These are phyloP conservation scores for Hyphodiscus hymeniophilus DNA, from an alignment of 495 filamentous ascomycete species.

Conservation along the genomic window DNA sequence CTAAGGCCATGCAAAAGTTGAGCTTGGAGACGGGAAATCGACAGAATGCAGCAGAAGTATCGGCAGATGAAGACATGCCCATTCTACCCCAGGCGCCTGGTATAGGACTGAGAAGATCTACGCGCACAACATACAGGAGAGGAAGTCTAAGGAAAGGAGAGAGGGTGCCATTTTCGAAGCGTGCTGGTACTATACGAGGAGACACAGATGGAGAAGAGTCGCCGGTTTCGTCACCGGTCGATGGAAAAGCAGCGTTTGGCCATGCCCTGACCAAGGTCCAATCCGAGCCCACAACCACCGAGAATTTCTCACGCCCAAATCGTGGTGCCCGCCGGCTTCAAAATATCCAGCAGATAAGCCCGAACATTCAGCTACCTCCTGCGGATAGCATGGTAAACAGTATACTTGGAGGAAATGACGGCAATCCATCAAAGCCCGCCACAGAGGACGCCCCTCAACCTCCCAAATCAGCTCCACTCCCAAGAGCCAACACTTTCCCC, in stretches of 20 bases:
- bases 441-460: conserved; percentile 1
- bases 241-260: conserved; percentile 12
- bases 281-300: conserved; percentile 61
- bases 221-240: conserved; percentile 18
- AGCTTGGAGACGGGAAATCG: conserved; percentile 39
- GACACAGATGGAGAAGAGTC: conserved; percentile 52
- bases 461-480: conserved; percentile 9
- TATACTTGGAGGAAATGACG: neutral
- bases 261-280: conserved; percentile 39
- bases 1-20: conserved; percentile 54
- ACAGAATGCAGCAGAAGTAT: conserved; percentile 32
- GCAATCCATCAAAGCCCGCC: neutral
- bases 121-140: conserved; percentile 80
- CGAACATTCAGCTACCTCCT: neutral
- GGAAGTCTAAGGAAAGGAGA: conserved; percentile 80
- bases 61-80: conserved; percentile 70
- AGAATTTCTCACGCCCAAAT: conserved; percentile 45
- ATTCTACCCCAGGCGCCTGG: conserved; percentile 66
- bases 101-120: conserved; percentile 79
- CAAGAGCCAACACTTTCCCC: conserved; percentile 18
- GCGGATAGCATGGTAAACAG: conserved; percentile 2
- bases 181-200: conserved; percentile 45
- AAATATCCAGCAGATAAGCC: conserved; percentile 28
- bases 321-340: conserved; percentile 36
- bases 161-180: conserved; percentile 66